Conservation (phyloP, 73 alveolate genomes). For the Diophrys sp. region DNA sequence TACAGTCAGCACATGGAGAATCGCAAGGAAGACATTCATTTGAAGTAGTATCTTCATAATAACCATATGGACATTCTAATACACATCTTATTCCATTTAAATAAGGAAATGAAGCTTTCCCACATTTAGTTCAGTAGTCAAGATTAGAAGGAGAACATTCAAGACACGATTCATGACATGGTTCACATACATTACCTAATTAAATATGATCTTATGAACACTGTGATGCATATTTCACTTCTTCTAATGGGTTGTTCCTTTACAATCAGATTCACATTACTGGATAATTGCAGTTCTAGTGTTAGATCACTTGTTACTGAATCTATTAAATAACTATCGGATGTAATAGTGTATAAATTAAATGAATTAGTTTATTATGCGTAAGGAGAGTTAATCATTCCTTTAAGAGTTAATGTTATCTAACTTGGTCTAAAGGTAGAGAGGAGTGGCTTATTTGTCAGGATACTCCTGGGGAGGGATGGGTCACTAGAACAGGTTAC, state of each 20-base stretch:
- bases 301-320: neutral
- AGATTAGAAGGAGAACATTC: neutral
- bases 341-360: neutral
- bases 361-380: neutral
- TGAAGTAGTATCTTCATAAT: neutral
- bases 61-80: conserved; percentile 2
- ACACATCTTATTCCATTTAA: conserved; percentile 4
- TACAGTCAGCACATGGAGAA: neutral
- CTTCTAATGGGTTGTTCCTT: conserved; percentile 1
- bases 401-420: neutral
- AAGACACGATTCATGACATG: conserved; percentile 1
- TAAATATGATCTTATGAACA: conserved; percentile 5
- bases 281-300: conserved; percentile 7
- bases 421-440: neutral
- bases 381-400: neutral
- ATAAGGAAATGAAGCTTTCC: conserved; percentile 2
- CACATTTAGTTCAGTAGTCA: conserved; percentile 11
- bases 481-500: no score
- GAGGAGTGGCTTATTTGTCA: neutral
- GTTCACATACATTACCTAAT: conserved; percentile 8
- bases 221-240: neutral
- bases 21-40: conserved; percentile 4
- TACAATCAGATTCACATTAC: neutral
- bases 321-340: neutral
- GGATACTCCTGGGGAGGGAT: no score